These are phyloP conservation scores for Aspergillus pseudotamarii DNA, from an alignment of 2,329 filamentous ascomycete genomes.

Conservation along the genomic window DNA sequence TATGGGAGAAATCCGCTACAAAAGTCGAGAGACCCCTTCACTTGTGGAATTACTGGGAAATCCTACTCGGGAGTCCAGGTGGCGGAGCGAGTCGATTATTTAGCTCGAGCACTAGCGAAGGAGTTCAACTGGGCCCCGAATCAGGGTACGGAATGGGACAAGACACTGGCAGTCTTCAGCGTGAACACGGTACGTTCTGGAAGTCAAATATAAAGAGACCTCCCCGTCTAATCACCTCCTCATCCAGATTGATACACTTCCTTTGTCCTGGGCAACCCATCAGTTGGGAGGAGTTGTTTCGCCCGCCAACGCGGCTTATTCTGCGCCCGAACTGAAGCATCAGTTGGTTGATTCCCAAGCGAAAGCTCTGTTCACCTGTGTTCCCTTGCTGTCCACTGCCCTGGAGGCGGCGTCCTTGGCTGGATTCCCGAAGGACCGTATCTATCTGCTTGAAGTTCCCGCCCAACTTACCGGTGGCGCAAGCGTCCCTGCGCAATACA, in stretches of 20 bases:
- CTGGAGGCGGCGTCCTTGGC: conserved; percentile 65
- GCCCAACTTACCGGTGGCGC: conserved; percentile 54
- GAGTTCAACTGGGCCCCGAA: conserved; percentile 73
- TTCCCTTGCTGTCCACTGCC: conserved; percentile 66
- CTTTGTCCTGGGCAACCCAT: conserved; percentile 73
- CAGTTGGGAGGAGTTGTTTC: conserved; percentile 73
- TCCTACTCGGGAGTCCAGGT: conserved; percentile 67
- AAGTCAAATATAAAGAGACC: not conserved
- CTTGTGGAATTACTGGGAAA: conserved; percentile 73
- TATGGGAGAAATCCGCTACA: conserved; percentile 68
- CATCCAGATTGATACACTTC: conserved; percentile 70
- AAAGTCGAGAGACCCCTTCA: conserved; percentile 70
- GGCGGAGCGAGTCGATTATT: conserved; percentile 64
- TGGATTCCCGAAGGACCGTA: conserved; percentile 63
- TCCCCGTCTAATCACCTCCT: not conserved
- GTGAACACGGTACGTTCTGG: conserved; percentile 68
- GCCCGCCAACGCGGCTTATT: conserved; percentile 76
- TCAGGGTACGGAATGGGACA: conserved; percentile 76
- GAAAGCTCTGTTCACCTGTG: conserved; percentile 71
- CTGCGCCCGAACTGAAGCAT: conserved; percentile 68
- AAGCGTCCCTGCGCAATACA: conserved; percentile 51
- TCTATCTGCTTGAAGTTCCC: conserved; percentile 72
- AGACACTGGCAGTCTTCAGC: conserved; percentile 76
- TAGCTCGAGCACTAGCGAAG: conserved; percentile 70
- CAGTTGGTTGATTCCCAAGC: conserved; percentile 71